These are phyloP conservation scores for Blepharisma stoltei DNA, from an alignment of 73 alveolate species.

Conservation along the genomic window DNA sequence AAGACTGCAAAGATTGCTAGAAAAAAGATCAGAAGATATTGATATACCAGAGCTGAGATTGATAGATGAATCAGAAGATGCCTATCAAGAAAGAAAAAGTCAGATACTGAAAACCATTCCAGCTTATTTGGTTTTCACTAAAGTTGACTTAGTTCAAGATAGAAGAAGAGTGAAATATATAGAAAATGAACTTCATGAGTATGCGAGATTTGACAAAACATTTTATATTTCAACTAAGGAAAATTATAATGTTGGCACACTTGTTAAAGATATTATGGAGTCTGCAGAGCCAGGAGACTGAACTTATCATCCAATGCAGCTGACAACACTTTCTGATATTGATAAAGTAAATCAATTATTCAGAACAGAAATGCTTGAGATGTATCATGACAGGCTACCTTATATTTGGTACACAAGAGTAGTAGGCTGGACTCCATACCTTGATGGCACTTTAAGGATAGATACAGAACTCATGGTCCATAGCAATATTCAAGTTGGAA, in stretches of 20 bases:
- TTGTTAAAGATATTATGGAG: neutral
- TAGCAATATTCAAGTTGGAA: neutral
- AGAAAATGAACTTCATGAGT: neutral
- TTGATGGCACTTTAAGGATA: conserved; percentile 2
- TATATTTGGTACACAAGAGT: neutral
- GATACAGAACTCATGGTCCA: neutral
- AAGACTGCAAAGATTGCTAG: neutral
- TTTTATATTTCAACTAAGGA: neutral
- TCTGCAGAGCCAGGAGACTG: conserved; percentile 8
- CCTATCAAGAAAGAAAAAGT: neutral
- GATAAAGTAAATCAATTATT: neutral
- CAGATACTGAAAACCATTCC: neutral
- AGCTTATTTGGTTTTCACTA: conserved; percentile 9
- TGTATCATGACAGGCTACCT: conserved; percentile 11
- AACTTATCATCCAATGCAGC: neutral
- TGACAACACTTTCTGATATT: neutral
- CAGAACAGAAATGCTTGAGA: neutral
- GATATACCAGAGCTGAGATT: neutral
- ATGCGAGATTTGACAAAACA: neutral
- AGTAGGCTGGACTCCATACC: neutral
- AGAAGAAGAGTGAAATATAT: conserved; percentile 2
- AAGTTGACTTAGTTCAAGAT: conserved; percentile 21
- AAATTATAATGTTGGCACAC: neutral
- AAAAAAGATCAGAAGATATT: neutral
- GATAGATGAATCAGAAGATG: neutral